These are phyloP conservation scores for Physcia stellaris DNA, from an alignment of 495 filamentous ascomycete genomes.

Conservation along the genomic window DNA sequence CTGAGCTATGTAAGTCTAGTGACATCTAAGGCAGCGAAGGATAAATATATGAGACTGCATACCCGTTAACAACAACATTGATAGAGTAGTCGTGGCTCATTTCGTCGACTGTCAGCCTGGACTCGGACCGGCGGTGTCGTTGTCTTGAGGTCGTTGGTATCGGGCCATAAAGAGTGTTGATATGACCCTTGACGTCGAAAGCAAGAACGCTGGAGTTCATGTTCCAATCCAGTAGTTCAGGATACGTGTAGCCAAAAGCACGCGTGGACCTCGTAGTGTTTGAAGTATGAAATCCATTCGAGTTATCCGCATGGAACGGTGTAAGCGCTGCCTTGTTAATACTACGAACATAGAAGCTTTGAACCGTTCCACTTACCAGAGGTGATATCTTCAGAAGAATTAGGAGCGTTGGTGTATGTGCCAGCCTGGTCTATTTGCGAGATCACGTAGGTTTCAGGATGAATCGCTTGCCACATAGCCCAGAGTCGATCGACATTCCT, in stretches of 20 bases:
- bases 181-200: constrained; percentile 16
- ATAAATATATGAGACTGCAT: not conserved
- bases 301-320: constrained; percentile 26
- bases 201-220: constrained; percentile 13
- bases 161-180: constrained; percentile 25
- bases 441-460: constrained; percentile 43
- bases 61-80: constrained; percentile 41
- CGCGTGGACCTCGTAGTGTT: constrained; percentile 14
- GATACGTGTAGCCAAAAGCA: constrained; percentile 35
- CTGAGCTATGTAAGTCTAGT: not conserved
- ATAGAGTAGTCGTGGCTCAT: constrained; percentile 41
- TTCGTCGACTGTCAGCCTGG: constrained; percentile 6
- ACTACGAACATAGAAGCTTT: too few species aligned
- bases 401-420: constrained; percentile 37
- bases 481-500: constrained; percentile 47
- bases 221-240: constrained; percentile 29
- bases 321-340: constrained; percentile 19
- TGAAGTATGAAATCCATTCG: constrained; percentile 27
- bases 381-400: constrained; percentile 21
- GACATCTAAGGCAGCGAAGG: too few species aligned
- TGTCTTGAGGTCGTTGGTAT: constrained; percentile 1
- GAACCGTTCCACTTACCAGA: constrained; percentile 16
- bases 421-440: constrained; percentile 27
- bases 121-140: not conserved
- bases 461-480: constrained; percentile 57